A percentile compares a stretch with the other conserved stretches of the same genome.
Conservation (phyloP, 805 yeast genomes). For the Nakazawaea peltata region DNA sequence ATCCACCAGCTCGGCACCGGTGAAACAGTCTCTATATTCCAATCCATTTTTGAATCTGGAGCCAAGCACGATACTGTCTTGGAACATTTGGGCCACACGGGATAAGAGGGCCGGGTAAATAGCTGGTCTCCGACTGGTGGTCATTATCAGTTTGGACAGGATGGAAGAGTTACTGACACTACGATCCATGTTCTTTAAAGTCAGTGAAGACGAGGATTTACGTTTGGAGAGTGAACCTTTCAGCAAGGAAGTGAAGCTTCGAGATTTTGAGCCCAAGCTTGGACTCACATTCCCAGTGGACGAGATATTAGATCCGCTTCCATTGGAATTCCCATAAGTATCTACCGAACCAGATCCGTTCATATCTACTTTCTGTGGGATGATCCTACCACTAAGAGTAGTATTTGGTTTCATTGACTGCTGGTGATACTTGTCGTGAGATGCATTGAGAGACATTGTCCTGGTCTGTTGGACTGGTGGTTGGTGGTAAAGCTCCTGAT, state of each 20-base stretch:
- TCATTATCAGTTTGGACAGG: slow-evolving; percentile 37
- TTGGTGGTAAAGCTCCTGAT: slow-evolving; percentile 1
- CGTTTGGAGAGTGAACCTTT: slow-evolving; percentile 23
- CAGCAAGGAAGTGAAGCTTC: slow-evolving; percentile 34
- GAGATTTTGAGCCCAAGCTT: slow-evolving; percentile 34
- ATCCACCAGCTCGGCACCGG: slow-evolving; percentile 92
- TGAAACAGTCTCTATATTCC: slow-evolving; percentile 86
- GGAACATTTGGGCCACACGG: slow-evolving; percentile 72
- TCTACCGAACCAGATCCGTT: neutral
- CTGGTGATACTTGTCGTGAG: slow-evolving; percentile 25
- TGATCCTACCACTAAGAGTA: slow-evolving; percentile 34
- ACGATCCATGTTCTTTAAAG: slow-evolving; percentile 22
- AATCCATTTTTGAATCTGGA: slow-evolving; percentile 86
- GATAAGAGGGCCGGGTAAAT: slow-evolving; percentile 90
- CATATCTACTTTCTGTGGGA: slow-evolving; percentile 38
- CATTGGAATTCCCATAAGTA: slow-evolving; percentile 10
- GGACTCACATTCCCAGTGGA: slow-evolving; percentile 11
- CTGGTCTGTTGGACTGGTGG: neutral
- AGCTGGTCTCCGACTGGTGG: slow-evolving; percentile 48
- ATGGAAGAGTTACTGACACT: slow-evolving; percentile 20
- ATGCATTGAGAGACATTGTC: slow-evolving; percentile 10
- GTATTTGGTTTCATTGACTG: slow-evolving; percentile 22
- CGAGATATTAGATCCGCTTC: too few species aligned
- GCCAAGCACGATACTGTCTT: slow-evolving; percentile 59
- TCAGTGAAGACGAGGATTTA: slow-evolving; percentile 26